Base-by-base conservation (phyloP, 2,329 filamentous ascomycete genomes). In the Diaporthe citri region DNA sequence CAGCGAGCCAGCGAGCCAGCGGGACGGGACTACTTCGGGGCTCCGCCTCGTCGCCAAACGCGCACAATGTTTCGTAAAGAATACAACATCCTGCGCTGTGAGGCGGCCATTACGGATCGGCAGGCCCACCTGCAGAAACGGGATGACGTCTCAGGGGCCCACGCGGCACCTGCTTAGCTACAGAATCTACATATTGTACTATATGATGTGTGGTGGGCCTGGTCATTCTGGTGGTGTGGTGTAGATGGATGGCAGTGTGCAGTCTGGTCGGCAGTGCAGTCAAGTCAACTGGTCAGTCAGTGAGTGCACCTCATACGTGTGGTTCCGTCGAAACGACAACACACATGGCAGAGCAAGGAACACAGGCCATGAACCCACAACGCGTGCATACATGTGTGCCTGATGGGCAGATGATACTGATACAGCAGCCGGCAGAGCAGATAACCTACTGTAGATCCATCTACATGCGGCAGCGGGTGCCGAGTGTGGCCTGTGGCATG, bases 11-110 rank as follows among this genome's bases (percentile, higher is more conserved):
- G 36, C 39, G 39, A 64, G 39, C 56, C 59, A 46, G 59, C 39
- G 39, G 59, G 48, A 39, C 56, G 70, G 57, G 70, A 43, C 25
- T 64, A 64, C 71, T n/a, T 72, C 71, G 57, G 57, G 36, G 57
- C 71, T 66, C 71, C 71, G 71, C 71, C 71, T 39, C 55, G 39
- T 56, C 48, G 57, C 60, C 71, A 55, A 64, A 72, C 56, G 57
- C 60, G 71, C 71, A 62, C 34, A 64, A 22, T 41, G 59, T 72
- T 64, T 72, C 59, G 71, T 64, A 64, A 72, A 34, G 51, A 55
- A 69, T 55, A 69, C 64, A 69, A 55, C 64, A 31, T 28, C 64
- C 64, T 52, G 64, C 43, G 48, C 64, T 41, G 22, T 12, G 34
- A 41, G 64, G 64, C 64, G 34, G 64, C 34, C 64, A 20, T 39